A percentile compares a stretch with the other conserved stretches of the same genome.
These are phyloP conservation scores for Yamadazyma sp. DNA, from an alignment of 1,139 yeast genomes.

Conservation along the genomic window DNA sequence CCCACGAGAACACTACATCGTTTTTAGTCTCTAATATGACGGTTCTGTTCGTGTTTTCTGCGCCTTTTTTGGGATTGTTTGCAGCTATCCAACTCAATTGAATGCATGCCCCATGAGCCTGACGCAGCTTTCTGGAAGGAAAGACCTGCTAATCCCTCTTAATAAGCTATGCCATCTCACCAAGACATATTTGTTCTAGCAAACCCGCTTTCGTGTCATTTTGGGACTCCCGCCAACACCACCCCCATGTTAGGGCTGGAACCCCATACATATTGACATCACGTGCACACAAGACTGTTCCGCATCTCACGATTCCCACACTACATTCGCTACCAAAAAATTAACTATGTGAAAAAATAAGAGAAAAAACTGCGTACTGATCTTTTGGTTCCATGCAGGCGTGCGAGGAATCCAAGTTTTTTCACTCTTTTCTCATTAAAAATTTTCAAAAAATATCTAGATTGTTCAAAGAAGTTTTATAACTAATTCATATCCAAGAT, in stretches of 20 bases:
- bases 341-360: not conserved
- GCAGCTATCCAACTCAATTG: no score
- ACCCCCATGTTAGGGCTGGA: constrained; percentile 1
- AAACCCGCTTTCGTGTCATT: not conserved
- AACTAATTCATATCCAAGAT: constrained; percentile 31
- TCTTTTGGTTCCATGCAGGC: constrained; percentile 1
- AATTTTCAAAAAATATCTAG: constrained; percentile 12
- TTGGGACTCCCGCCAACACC: not conserved
- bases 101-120: no score
- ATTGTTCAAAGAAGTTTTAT: constrained; percentile 8
- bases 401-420: constrained; percentile 2
- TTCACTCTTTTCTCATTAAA: constrained; percentile 13
- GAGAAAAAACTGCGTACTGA: not conserved
- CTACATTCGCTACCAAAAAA: not conserved
- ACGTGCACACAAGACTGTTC: constrained; percentile 4
- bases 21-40: no score
- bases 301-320: not conserved
- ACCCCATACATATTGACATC: not conserved
- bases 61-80: no score
- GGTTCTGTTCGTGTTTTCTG: no score
- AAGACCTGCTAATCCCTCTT: no score
- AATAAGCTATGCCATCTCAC: no score
- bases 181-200: no score
- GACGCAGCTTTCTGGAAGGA: no score
- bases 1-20: no score